These are phyloP conservation scores for Lentinula guzmanii DNA, from an alignment of 768 basidiomycete genomes.

Conservation along the genomic window DNA sequence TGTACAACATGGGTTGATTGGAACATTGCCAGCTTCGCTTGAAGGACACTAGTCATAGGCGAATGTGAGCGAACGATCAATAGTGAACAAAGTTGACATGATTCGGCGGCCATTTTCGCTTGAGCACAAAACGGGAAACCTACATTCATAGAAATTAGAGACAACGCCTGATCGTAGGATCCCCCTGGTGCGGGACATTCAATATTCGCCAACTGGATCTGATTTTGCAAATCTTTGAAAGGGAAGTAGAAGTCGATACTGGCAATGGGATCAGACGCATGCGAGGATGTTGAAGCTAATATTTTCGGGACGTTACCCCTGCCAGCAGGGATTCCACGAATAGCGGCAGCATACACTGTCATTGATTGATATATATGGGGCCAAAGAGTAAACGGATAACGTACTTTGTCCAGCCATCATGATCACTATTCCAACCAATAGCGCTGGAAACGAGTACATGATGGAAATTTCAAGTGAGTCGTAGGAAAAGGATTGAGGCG, in stretches of 20 bases:
- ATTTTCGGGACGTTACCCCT: background rate
- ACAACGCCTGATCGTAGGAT: background rate
- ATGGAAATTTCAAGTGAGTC: background rate
- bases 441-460: background rate
- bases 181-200: background rate
- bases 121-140: background rate
- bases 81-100: background rate
- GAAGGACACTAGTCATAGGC: background rate
- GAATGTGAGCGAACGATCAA: background rate
- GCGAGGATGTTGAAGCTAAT: background rate
- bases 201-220: background rate
- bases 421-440: background rate
- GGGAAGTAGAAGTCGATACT: background rate
- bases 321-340: background rate
- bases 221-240: background rate
- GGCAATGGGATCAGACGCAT: background rate
- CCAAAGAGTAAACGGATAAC: background rate
- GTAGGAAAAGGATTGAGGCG: background rate
- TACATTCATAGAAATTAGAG: background rate
- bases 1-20: conserved; percentile 1
- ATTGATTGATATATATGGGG: background rate
- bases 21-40: background rate
- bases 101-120: background rate
- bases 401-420: background rate
- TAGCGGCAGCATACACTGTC: background rate